A percentile compares a stretch with the other conserved stretches of the same genome.
Evolutionary conservation across 805 yeast genomes (phyloP).

Genomic region (Kodamaea kakaduensis): DNA sequence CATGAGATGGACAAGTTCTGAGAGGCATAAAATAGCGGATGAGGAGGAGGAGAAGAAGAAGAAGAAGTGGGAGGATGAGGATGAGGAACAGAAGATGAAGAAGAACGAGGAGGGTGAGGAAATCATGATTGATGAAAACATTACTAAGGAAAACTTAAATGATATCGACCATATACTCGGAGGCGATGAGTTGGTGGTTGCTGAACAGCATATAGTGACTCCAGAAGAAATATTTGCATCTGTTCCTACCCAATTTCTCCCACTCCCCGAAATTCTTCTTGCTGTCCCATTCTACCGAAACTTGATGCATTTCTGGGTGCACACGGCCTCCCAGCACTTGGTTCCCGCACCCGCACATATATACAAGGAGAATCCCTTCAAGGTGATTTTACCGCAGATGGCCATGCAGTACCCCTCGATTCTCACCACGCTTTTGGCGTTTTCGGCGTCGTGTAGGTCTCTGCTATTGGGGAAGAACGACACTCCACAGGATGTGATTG

Average conservation of each 20-base stretch:
- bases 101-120: neutral
- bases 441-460: slow-evolving; percentile 32
- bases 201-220: slow-evolving; percentile 2
- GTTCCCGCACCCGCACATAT: slow-evolving; percentile 61
- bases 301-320: slow-evolving; percentile 58
- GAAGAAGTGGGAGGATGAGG: slow-evolving; percentile 1
- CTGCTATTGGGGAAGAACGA: slow-evolving; percentile 19
- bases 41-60: slow-evolving; percentile 8
- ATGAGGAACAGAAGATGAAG: slow-evolving; percentile 1
- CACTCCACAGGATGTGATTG: slow-evolving; percentile 39
- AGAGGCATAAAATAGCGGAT: neutral
- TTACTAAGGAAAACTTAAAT: neutral
- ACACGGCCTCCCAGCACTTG: slow-evolving; percentile 55
- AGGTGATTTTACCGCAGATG: slow-evolving; percentile 59
- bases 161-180: neutral
- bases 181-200: neutral
- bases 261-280: slow-evolving; percentile 55
- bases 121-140: neutral
- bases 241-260: slow-evolving; percentile 31
- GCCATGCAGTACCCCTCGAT: slow-evolving; percentile 59
- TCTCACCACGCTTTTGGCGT: slow-evolving; percentile 50
- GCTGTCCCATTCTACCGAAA: slow-evolving; percentile 59
- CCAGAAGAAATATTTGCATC: slow-evolving; percentile 15
- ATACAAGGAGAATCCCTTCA: slow-evolving; percentile 63
- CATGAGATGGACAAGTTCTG: neutral